These are phyloP conservation scores for Thamnidium elegans DNA, from an alignment of 192 early-diverging fungal species.

Conservation along the genomic window DNA sequence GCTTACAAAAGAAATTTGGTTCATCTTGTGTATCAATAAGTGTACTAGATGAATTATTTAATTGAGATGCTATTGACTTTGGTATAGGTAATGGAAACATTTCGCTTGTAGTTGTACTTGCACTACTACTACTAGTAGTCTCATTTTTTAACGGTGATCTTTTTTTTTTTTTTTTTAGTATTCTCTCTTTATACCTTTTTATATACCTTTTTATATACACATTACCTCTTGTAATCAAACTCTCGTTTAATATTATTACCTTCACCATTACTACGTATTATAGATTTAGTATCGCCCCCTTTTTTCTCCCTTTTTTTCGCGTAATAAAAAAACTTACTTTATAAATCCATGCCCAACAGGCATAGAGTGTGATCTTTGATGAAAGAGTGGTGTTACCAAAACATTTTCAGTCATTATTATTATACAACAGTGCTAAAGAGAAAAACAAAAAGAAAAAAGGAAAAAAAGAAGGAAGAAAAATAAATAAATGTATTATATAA, in stretches of 20 bases:
- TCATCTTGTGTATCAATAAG: conserved; percentile 9
- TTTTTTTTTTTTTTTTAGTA: not conserved
- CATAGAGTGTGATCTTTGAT: conserved; percentile 16
- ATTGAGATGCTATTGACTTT: conserved; percentile 7
- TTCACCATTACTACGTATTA: not conserved
- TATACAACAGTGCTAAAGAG: not conserved
- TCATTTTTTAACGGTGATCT: conserved; percentile 2
- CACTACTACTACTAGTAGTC: not conserved
- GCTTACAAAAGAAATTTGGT: conserved; percentile 8
- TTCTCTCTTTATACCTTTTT: not conserved
- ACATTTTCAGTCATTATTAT: conserved; percentile 8
- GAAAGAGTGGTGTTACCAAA: conserved; percentile 12
- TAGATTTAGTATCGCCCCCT: too few relatives aligned
- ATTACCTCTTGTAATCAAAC: conserved; percentile 9
- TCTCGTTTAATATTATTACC: conserved; percentile 1
- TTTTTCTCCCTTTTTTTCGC: too few relatives aligned
- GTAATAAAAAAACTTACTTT: conserved; percentile 12
- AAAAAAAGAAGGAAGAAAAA: not conserved
- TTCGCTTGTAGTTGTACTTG: conserved; percentile 1
- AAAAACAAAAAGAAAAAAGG: not conserved
- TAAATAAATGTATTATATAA: conserved; percentile 2
- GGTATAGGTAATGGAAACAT: conserved; percentile 1
- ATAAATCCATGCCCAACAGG: conserved; percentile 10
- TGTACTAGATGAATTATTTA: not conserved
- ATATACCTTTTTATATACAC: not conserved